A percentile compares a stretch with the other conserved stretches of the same genome.
Conservation (phyloP, 192 early-diverging fungal genomes). For the Coemansia sp. region DNA sequence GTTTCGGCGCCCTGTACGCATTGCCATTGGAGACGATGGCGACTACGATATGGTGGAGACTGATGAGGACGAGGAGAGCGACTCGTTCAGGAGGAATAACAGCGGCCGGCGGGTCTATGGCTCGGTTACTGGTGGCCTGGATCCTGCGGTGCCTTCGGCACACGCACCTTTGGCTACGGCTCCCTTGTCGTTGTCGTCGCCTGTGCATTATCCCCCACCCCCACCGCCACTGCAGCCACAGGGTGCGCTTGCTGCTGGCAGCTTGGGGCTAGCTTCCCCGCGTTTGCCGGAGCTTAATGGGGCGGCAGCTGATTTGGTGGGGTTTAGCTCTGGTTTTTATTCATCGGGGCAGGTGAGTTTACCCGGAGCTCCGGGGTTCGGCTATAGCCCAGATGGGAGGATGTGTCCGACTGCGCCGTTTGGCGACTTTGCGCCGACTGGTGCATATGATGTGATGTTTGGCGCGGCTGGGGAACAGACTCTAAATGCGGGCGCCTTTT, state of each 20-base stretch:
- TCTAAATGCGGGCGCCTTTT: background rate
- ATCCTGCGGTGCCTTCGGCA: background rate
- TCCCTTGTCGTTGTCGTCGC: background rate
- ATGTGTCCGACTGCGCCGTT: background rate
- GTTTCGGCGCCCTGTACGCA: slow-evolving; percentile 32
- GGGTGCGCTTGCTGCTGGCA: background rate
- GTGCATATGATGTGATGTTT: background rate
- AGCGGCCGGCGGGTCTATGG: background rate
- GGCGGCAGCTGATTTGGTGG: background rate
- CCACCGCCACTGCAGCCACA: background rate
- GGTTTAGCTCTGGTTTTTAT: background rate
- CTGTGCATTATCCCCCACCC: background rate
- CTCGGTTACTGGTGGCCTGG: background rate
- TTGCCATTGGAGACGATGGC: slow-evolving; percentile 16
- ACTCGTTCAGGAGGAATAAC: background rate
- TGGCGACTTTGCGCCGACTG: background rate
- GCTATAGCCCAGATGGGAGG: background rate
- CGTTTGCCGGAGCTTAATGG: background rate
- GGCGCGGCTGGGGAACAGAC: background rate
- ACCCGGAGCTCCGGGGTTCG: background rate
- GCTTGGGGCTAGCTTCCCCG: background rate
- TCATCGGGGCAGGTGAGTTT: background rate
- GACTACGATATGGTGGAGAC: slow-evolving; percentile 29
- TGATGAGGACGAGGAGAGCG: slow-evolving; percentile 18
- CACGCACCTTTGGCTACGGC: background rate